Evolutionary conservation across 148 eudicot genomes (phyloP), one percentile per base, ranked within the genome.

Genomic region (Rheum nobile): DNA sequence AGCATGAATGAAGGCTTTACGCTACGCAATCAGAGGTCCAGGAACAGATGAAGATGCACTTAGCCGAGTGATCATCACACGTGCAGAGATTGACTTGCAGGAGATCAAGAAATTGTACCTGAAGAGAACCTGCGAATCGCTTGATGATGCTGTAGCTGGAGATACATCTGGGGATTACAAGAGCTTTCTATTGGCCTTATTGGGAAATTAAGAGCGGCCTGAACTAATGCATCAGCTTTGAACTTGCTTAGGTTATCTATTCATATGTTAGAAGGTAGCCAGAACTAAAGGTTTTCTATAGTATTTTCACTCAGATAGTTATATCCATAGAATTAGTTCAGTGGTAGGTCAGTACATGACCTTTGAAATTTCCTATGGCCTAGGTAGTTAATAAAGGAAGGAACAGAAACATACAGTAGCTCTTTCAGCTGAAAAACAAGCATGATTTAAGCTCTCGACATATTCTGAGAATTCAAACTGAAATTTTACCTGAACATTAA

Each of bases 81-180:
- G 82, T 71, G 88, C 90, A 7, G 90, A 80, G 75, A 72, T 87
- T n/a, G 86, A 87, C 80, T 70, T 87, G 85, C 78, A 85, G 75
- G 79, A 79, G 71, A 84, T 81, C 44, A 84, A 84, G 57, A 67
- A 77, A 12, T n/a, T 81, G 32, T 84, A 77, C 77, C 37, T 41
- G 59, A 71, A 74, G 47, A 81, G 82, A 44, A 79, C 77, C 71
- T 69, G 78, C 46, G 35, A 55, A 9, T 54, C 84, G 26, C 82
- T 81, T 55, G 82, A 84, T 71, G 78, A 81, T 67, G 84, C 82
- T 63, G 73, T 84, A 13, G 76, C 82, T 31, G 84, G 76, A 47
- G 86, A 84, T 35, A 84, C 86, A 67, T 79, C 82, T 1, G 86
- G 86, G 43, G 84, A 84, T 59, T 81, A 79, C 77, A 75, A 61